A percentile compares a stretch with the other conserved stretches of the same genome.
phyloP scores from a whole-genome alignment of 345 rosid species.

The Leavenworthia alabamica region DNA sequence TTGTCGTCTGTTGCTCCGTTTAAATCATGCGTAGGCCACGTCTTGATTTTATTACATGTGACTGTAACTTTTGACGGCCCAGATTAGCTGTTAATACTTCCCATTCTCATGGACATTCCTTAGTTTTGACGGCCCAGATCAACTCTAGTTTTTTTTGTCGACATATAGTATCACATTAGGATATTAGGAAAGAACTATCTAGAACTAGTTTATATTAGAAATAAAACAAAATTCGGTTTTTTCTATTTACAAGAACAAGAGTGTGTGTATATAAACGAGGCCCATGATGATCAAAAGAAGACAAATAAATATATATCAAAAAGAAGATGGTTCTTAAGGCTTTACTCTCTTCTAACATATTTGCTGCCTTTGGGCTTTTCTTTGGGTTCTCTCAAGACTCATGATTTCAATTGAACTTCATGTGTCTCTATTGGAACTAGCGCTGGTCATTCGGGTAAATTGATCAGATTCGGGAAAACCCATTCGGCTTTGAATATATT shows the following conservation, averaged over 20 bases:
- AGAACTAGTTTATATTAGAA: too few species aligned
- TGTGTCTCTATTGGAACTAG: too few species aligned
- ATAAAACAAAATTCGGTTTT: background rate
- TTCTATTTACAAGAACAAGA: background rate
- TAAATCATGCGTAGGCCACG: background rate
- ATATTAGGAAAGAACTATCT: too few species aligned
- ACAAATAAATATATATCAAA: background rate
- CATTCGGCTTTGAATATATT: too few species aligned
- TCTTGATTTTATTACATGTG: background rate
- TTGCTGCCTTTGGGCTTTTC: conserved; percentile 43
- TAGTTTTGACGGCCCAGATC: background rate
- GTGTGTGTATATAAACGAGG: background rate
- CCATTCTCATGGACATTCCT: too few species aligned
- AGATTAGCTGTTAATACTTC: background rate
- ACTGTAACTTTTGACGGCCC: background rate
- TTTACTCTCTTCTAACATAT: conserved; percentile 39
- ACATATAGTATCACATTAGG: too few species aligned
- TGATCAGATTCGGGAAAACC: conserved; percentile 19
- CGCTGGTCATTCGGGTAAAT: too few species aligned
- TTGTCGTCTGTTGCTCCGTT: background rate
- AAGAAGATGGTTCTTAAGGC: conserved; percentile 53
- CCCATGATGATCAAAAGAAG: background rate
- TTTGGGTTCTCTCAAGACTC: conserved; percentile 42
- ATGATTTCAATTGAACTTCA: too few species aligned
- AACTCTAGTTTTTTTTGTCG: background rate